These are phyloP conservation scores for Carex arenaria DNA, from an alignment of 202 grass and related monocot genomes.

Conservation along the genomic window DNA sequence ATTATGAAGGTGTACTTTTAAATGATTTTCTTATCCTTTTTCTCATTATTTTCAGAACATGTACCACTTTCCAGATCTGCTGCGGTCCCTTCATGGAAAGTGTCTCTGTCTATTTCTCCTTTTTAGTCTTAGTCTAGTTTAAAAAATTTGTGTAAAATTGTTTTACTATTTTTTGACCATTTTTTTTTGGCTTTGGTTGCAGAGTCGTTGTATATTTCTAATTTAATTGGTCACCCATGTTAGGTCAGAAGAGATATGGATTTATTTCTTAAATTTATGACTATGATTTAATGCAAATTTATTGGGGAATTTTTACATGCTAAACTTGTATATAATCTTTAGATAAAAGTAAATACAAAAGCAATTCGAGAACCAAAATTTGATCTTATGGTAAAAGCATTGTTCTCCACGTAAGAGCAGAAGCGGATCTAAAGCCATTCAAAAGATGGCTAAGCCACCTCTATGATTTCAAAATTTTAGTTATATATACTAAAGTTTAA, in stretches of 20 bases:
- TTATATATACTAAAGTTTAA: too few species aligned
- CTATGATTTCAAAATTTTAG: too few species aligned
- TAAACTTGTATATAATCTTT: too few species aligned
- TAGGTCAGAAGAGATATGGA: background rate
- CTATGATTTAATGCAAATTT: background rate
- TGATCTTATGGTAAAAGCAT: too few species aligned
- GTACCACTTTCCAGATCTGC: constrained; percentile 6
- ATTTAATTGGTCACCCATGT: background rate
- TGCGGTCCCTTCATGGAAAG: background rate
- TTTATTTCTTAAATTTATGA: background rate
- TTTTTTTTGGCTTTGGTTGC: background rate
- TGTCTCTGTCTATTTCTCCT: background rate
- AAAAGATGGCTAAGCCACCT: too few species aligned
- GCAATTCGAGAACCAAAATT: too few species aligned
- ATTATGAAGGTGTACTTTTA: constrained; percentile 29
- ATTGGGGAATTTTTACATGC: background rate
- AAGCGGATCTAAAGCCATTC: too few species aligned
- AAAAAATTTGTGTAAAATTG: background rate
- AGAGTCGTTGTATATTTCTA: background rate
- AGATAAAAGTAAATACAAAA: background rate
- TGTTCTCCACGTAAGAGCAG: too few species aligned
- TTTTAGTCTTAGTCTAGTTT: background rate
- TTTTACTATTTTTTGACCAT: background rate
- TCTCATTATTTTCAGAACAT: background rate
- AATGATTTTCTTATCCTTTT: constrained; percentile 3